These are phyloP conservation scores for Adansonia rubrostipa DNA, from an alignment of 441 rosid species.

Conservation along the genomic window DNA sequence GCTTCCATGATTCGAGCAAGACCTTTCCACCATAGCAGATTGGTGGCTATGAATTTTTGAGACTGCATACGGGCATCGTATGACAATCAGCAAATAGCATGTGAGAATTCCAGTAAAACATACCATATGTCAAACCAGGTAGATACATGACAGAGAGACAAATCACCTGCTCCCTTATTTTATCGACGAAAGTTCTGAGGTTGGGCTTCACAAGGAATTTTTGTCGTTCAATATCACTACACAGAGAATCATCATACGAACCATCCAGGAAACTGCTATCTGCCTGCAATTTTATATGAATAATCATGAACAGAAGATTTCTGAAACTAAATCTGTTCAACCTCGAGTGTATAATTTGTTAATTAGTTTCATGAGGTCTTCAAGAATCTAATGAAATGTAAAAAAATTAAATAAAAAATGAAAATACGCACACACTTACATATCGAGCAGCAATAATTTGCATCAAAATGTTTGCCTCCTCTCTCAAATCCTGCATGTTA, in stretches of 20 bases:
- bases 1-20: conserved; percentile 81
- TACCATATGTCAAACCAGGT: neutral
- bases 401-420: neutral
- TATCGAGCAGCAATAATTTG: conserved; percentile 63
- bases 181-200: conserved; percentile 59
- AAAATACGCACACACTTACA: conserved; percentile 40
- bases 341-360: neutral
- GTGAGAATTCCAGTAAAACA: conserved; percentile 7
- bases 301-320: conserved; percentile 16
- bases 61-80: conserved; percentile 50
- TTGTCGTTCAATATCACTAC: conserved; percentile 33
- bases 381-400: neutral
- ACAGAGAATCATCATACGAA: conserved; percentile 47
- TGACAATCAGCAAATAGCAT: conserved; percentile 26
- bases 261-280: conserved; percentile 33
- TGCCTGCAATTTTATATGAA: conserved; percentile 42
- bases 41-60: conserved; percentile 53
- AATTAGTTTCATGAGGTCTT: conserved; percentile 1
- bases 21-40: conserved; percentile 86
- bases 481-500: conserved; percentile 59
- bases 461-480: conserved; percentile 69
- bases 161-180: conserved; percentile 75
- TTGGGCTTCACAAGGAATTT: conserved; percentile 53
- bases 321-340: neutral
- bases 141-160: conserved; percentile 10